These are phyloP conservation scores for Epichloe gansuensis DNA, from an alignment of 2,329 filamentous ascomycete genomes.

Conservation along the genomic window DNA sequence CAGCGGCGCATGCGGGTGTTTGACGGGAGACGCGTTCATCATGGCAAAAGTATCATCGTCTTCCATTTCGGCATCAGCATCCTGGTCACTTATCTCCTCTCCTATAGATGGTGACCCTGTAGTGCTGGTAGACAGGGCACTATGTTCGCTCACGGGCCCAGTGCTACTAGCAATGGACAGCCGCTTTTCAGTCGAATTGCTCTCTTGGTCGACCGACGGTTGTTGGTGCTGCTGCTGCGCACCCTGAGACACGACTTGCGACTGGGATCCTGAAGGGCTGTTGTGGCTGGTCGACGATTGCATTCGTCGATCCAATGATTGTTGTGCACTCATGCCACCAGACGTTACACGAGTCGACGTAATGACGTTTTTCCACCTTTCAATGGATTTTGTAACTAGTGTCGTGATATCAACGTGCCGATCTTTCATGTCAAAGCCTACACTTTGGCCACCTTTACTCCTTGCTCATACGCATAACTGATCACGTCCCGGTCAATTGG, in stretches of 20 bases:
- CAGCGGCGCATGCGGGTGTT: constrained; percentile 23
- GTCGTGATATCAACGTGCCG: constrained; percentile 39
- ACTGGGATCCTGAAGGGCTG: constrained; percentile 13
- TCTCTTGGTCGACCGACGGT: not conserved
- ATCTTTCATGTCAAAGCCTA: constrained; percentile 39
- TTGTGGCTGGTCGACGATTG: constrained; percentile 10
- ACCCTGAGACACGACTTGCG: constrained; percentile 13
- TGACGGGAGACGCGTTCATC: constrained; percentile 30
- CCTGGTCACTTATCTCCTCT: constrained; percentile 23
- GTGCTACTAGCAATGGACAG: constrained; percentile 25
- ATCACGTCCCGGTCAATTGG: constrained; percentile 39
- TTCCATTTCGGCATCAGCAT: constrained; percentile 41
- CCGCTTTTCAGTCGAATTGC: constrained; percentile 12
- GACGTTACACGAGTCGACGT: constrained; percentile 32
- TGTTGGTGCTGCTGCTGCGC: constrained; percentile 12
- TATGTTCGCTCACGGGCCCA: constrained; percentile 22
- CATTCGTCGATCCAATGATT: constrained; percentile 29
- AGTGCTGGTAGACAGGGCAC: constrained; percentile 19
- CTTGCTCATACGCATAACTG: constrained; percentile 33
- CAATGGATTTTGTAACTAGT: constrained; percentile 42
- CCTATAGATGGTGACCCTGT: constrained; percentile 29
- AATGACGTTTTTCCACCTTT: constrained; percentile 51
- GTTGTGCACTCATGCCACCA: constrained; percentile 38
- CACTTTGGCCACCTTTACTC: constrained; percentile 23
- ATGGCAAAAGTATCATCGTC: constrained; percentile 44